These are phyloP conservation scores for Yamadazyma oceani DNA, from an alignment of 1,139 yeast species.

Conservation along the genomic window DNA sequence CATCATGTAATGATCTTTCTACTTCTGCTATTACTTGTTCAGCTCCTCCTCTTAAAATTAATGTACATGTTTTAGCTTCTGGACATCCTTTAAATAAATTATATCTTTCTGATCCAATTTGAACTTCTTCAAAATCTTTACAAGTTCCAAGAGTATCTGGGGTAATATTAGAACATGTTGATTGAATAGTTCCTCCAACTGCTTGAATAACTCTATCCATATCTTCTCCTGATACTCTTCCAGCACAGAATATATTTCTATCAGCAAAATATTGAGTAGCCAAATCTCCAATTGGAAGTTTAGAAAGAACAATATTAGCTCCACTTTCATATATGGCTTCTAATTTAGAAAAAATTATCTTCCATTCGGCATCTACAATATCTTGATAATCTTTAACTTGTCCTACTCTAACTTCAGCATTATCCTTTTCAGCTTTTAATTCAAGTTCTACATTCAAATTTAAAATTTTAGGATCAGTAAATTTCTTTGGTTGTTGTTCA, in stretches of 20 bases:
- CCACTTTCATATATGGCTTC: slow-evolving; percentile 83
- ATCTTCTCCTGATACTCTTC: slow-evolving; percentile 86
- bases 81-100: slow-evolving; percentile 93
- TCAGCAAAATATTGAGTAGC: slow-evolving; percentile 99
- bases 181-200: slow-evolving; percentile 89
- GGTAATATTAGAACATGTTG: slow-evolving; percentile 80
- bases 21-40: slow-evolving; percentile 99
- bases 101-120: slow-evolving; percentile 93
- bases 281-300: slow-evolving; percentile 95
- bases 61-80: slow-evolving; percentile 88
- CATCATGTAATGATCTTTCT: slow-evolving; percentile 95
- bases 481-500: slow-evolving; percentile 94
- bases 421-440: slow-evolving; percentile 96
- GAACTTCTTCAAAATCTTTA: slow-evolving; percentile 83
- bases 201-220: slow-evolving; percentile 92
- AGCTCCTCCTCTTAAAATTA: slow-evolving; percentile 94
- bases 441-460: slow-evolving; percentile 91
- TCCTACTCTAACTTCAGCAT: slow-evolving; percentile 98
- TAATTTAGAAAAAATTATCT: slow-evolving; percentile 82
- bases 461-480: slow-evolving; percentile 76
- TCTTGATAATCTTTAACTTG: slow-evolving; percentile 93
- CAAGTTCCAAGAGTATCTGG: slow-evolving; percentile 80
- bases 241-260: slow-evolving; percentile 94
- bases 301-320: slow-evolving; percentile 89
- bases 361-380: slow-evolving; percentile 98